A percentile compares a stretch with the other conserved stretches of the same genome.
Conservation (phyloP, 257 asterid species). For the Fraxinus americana region DNA sequence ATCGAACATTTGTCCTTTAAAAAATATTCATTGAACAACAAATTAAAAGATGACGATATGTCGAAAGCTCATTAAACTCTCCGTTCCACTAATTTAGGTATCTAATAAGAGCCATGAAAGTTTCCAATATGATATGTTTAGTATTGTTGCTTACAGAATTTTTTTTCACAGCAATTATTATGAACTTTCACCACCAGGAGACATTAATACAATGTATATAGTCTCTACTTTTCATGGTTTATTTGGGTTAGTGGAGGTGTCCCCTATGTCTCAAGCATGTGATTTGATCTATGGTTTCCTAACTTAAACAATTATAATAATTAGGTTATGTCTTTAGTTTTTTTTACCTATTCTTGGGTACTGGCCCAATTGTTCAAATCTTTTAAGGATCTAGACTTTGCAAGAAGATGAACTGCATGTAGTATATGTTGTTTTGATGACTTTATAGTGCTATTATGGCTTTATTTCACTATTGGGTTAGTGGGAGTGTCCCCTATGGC, state of each 20-base stretch:
- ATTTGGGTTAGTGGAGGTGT: slow-evolving; percentile 43
- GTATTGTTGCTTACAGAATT: background rate
- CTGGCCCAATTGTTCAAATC: slow-evolving; percentile 5
- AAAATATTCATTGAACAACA: no score
- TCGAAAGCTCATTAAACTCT: background rate
- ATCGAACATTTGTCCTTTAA: no score
- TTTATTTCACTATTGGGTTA: no score
- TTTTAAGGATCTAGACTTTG: background rate
- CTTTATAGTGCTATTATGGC: background rate
- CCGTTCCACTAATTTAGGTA: background rate
- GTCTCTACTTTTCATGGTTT: slow-evolving; percentile 40
- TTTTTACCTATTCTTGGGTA: slow-evolving; percentile 9
- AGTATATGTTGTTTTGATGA: background rate
- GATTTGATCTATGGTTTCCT: slow-evolving; percentile 37
- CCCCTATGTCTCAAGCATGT: slow-evolving; percentile 46
- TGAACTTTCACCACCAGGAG: slow-evolving; percentile 26
- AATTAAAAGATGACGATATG: no score
- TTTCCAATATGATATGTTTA: slow-evolving; percentile 2
- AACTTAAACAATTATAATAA: background rate
- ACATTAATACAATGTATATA: slow-evolving; percentile 36
- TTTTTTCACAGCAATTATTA: background rate
- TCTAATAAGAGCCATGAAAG: slow-evolving; percentile 18
- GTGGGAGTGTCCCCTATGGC: no score
- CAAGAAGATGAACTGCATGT: background rate
- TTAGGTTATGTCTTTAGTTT: slow-evolving; percentile 16